phyloP scores from a whole-genome alignment of 2,329 filamentous ascomycete species.

The Microsporum ferrugineum region DNA sequence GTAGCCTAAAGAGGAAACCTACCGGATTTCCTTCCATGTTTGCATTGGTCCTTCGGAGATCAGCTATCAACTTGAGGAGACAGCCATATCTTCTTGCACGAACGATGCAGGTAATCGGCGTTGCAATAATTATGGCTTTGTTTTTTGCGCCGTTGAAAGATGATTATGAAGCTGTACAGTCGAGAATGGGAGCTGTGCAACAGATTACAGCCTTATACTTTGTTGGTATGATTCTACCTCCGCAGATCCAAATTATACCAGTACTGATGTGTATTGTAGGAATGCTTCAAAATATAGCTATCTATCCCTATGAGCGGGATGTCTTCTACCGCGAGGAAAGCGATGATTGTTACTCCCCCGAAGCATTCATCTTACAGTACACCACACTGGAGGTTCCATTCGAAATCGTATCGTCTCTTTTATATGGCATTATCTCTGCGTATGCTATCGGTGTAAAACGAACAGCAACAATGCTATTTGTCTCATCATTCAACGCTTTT shows the following conservation, averaged over 20 bases:
- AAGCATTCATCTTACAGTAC: constrained; percentile 61
- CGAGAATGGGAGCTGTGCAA: constrained; percentile 61
- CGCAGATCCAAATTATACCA: not conserved
- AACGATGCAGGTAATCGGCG: constrained; percentile 54
- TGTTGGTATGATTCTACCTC: constrained; percentile 21
- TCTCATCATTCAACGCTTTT: constrained; percentile 57
- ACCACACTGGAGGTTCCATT: constrained; percentile 60
- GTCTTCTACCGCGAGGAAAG: constrained; percentile 69
- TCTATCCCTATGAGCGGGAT: constrained; percentile 60
- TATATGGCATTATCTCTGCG: constrained; percentile 54
- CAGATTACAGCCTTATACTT: constrained; percentile 50
- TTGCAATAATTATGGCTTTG: constrained; percentile 51
- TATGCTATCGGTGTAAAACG: constrained; percentile 55
- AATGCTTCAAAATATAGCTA: constrained; percentile 67
- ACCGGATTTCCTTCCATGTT: constrained; percentile 53
- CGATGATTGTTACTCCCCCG: constrained; percentile 59
- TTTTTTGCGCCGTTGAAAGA: constrained; percentile 62
- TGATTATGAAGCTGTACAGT: constrained; percentile 60
- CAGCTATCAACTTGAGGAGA: constrained; percentile 56
- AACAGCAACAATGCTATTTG: constrained; percentile 54
- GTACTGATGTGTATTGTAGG: constrained; percentile 32
- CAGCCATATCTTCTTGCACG: constrained; percentile 55
- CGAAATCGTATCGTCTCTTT: constrained; percentile 52
- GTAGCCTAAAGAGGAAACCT: constrained; percentile 53
- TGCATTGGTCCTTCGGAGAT: constrained; percentile 56